Percentiles rank a stretch among this genome's conserved stretches.
phyloP scores from a whole-genome alignment of 805 yeast genomes.

The Myxozyma sirexii region DNA sequence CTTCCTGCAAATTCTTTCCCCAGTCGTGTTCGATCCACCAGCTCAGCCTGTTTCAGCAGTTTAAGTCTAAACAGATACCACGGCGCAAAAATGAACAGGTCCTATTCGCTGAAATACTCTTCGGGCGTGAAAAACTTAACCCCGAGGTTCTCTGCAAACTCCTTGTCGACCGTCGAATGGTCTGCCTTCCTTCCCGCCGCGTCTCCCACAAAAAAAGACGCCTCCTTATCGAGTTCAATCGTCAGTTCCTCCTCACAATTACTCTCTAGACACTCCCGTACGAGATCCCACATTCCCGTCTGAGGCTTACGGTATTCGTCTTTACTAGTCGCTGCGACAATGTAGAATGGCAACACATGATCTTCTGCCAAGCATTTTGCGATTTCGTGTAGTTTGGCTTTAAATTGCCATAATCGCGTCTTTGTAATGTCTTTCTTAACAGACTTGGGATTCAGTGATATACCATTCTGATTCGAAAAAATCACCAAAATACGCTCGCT shows the following conservation, averaged over 20 bases:
- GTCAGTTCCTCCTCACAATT: constrained; percentile 2
- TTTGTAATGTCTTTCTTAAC: constrained; percentile 38
- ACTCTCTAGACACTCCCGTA: constrained; percentile 39
- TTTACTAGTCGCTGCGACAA: constrained; percentile 34
- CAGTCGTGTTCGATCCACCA: not conserved
- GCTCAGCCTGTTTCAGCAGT: not conserved
- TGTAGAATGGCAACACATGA: constrained; percentile 22
- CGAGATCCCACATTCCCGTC: constrained; percentile 71
- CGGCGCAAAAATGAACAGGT: no score
- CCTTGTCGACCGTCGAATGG: constrained; percentile 75
- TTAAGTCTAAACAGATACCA: not conserved
- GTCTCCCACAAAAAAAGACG: constrained; percentile 83
- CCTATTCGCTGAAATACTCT: constrained; percentile 51
- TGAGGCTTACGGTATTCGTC: constrained; percentile 63
- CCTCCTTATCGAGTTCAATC: constrained; percentile 46
- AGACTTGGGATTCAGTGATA: constrained; percentile 47
- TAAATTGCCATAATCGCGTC: constrained; percentile 56
- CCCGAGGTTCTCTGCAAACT: constrained; percentile 64
- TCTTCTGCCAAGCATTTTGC: constrained; percentile 8
- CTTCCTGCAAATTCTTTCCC: not conserved
- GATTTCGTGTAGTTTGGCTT: constrained; percentile 49
- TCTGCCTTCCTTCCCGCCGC: constrained; percentile 87
- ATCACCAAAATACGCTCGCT: constrained; percentile 58
- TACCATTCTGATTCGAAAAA: constrained; percentile 85
- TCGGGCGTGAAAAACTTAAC: constrained; percentile 72